Percentiles rank a stretch among this genome's conserved stretches.
Evolutionary conservation across 2,329 filamentous ascomycete species (phyloP).

Genomic region (Claviceps africana): DNA sequence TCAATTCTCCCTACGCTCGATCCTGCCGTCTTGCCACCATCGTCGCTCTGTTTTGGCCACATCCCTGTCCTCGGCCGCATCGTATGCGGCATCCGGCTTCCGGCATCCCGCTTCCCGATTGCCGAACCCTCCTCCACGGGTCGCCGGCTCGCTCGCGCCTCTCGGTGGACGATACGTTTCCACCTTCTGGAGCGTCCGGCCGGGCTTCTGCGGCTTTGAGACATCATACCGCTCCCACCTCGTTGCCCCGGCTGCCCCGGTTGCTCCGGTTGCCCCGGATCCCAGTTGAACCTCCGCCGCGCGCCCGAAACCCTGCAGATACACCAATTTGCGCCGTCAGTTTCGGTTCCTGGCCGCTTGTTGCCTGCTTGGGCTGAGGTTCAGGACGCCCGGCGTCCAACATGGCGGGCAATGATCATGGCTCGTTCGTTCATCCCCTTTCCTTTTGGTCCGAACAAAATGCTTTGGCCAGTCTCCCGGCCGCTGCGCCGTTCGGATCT

Average conservation of each 20-base stretch:
- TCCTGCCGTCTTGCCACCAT: background rate
- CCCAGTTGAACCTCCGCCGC: background rate
- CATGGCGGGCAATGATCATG: conserved; percentile 44
- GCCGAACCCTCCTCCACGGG: too few relatives aligned
- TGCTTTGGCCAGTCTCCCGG: background rate
- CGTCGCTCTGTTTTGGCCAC: background rate
- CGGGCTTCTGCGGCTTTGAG: conserved; percentile 4
- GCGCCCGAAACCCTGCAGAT: background rate
- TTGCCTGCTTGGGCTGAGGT: background rate
- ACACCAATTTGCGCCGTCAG: background rate
- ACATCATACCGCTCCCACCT: background rate
- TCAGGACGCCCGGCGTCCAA: conserved; percentile 5
- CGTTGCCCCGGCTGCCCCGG: background rate
- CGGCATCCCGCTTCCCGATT: too few relatives aligned
- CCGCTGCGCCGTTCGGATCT: background rate
- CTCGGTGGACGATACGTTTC: conserved; percentile 4
- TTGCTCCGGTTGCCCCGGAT: too few relatives aligned
- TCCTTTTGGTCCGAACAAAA: background rate
- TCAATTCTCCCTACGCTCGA: background rate
- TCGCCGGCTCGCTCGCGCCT: conserved; percentile 5
- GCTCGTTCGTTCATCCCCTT: conserved; percentile 26
- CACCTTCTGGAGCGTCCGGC: background rate
- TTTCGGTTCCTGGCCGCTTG: background rate
- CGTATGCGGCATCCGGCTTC: conserved; percentile 4
- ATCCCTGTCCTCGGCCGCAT: background rate